A percentile compares a stretch with the other conserved stretches of the same genome.
phyloP scores from a whole-genome alignment of 495 filamentous ascomycete species.

The Penicillium alfredii region DNA sequence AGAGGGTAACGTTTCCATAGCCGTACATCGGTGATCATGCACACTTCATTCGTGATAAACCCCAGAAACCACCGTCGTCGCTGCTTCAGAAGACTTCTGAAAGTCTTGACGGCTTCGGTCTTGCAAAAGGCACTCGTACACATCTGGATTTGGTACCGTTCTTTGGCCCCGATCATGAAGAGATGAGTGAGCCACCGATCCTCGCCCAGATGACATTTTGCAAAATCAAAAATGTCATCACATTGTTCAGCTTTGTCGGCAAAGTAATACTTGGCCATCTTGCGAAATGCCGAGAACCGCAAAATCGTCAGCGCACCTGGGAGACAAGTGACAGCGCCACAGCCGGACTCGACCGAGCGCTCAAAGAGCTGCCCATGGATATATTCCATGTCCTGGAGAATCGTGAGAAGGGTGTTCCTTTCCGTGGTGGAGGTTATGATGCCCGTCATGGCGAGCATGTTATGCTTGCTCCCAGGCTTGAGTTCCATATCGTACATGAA shows the following conservation, averaged over 20 bases:
- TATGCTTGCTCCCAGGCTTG: constrained; percentile 84
- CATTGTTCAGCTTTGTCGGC: constrained; percentile 95
- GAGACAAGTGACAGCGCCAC: constrained; percentile 90
- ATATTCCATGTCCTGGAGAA: constrained; percentile 98
- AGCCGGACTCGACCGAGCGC: constrained; percentile 91
- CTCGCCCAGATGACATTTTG: constrained; percentile 92
- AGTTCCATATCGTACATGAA: constrained; percentile 99
- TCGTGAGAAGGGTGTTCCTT: constrained; percentile 82
- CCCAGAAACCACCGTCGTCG: constrained; percentile 95
- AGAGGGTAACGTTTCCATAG: constrained; percentile 91
- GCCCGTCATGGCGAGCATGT: constrained; percentile 98
- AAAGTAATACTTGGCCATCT: constrained; percentile 99
- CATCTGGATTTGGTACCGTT: constrained; percentile 94
- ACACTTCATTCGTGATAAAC: constrained; percentile 97
- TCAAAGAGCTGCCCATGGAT: constrained; percentile 97
- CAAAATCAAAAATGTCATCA: constrained; percentile 94
- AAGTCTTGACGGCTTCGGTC: constrained; percentile 92
- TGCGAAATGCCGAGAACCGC: constrained; percentile 91
- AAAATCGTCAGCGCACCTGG: constrained; percentile 93
- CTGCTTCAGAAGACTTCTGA: constrained; percentile 83
- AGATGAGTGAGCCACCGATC: constrained; percentile 97
- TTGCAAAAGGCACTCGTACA: constrained; percentile 98
- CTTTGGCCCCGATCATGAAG: constrained; percentile 95
- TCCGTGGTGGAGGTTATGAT: constrained; percentile 93
- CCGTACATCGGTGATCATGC: constrained; percentile 93